phyloP scores from a whole-genome alignment of 2,329 filamentous ascomycete genomes.

The Volutella citrinella region DNA sequence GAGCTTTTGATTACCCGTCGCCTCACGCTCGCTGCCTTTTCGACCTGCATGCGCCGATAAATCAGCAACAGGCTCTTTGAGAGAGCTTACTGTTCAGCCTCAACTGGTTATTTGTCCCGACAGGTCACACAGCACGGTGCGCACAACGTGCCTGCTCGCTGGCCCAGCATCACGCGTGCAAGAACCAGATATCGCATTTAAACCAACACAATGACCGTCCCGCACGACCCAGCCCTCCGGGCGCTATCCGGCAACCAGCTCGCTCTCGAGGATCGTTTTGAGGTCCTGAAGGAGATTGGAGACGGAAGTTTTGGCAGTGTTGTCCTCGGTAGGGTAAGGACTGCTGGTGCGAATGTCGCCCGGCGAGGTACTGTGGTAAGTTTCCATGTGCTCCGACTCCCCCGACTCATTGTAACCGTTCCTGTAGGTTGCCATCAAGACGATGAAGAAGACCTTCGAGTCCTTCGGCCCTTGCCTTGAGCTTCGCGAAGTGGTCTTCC shows the following conservation, averaged over 20 bases:
- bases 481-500: constrained; percentile 93
- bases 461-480: constrained; percentile 88
- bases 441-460: constrained; percentile 99
- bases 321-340: constrained; percentile 84
- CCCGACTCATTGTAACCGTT: constrained; percentile 15
- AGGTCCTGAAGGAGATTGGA: constrained; percentile 95
- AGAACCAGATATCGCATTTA: no score
- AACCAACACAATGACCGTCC: constrained; percentile 72
- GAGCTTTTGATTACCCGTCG: no score
- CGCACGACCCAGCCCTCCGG: constrained; percentile 69
- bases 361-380: constrained; percentile 89
- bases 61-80: constrained; percentile 31
- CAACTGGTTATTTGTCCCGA: no score
- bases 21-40: no score
- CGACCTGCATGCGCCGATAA: constrained; percentile 37
- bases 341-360: constrained; percentile 83
- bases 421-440: constrained; percentile 90
- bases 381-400: constrained; percentile 20
- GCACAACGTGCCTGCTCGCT: no score
- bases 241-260: constrained; percentile 58
- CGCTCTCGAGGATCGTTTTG: constrained; percentile 88
- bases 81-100: constrained; percentile 28
- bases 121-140: no score
- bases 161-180: no score
- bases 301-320: constrained; percentile 99